Evolutionary conservation across 176 grass and related monocot genomes (phyloP), one percentile per base, ranked within the genome.

Genomic region (Lolium perenne): DNA sequence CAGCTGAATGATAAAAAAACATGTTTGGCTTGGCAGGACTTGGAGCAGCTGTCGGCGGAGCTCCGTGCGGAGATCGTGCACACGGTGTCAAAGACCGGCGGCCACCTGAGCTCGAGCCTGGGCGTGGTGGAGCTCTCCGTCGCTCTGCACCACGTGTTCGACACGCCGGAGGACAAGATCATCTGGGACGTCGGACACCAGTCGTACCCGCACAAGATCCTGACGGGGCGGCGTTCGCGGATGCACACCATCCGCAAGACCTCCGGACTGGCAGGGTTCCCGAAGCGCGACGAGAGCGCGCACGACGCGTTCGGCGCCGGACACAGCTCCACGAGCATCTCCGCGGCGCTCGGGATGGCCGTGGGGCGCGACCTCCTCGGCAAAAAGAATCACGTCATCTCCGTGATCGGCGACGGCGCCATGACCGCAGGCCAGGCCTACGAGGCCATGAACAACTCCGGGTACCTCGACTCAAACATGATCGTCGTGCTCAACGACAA

Each of bases 111-210:
- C 87, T 67, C 97, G 0, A 94, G 92, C 82, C 86, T 99, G 0
- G 97, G 97, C 43, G 97, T 99, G 5, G 94, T 99, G 11, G 97
- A 99, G 83, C 80, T 99, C 8, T 43, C 97, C 0, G 94, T 99
- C 26, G 97, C 92, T 56, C 88, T 99, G 4, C 97, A 99, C 77
- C 94, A 94, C 90, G 94, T 91, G 43, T 99, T 99, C 86, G 90
- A 99, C 84, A 92, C 94, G 18, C 97, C 97, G 0, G 88, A 90
- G 3, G 97, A 99, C 78, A 95, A 90, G 92, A 94, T 99, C 76
- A 94, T 99, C 86, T 99, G 97, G 97, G 97, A 99, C 90, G 97
- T 99, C 0, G 97, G 97, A 0, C 97, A 99, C 81, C 97, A 99
- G 90, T 87, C 95, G 0, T 99, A 99, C 88, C 92, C 94, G 3